A percentile compares a stretch with the other conserved stretches of the same genome.
Evolutionary conservation across 2,329 filamentous ascomycete species (phyloP).

Genomic region (Fusarium gaditjirri): DNA sequence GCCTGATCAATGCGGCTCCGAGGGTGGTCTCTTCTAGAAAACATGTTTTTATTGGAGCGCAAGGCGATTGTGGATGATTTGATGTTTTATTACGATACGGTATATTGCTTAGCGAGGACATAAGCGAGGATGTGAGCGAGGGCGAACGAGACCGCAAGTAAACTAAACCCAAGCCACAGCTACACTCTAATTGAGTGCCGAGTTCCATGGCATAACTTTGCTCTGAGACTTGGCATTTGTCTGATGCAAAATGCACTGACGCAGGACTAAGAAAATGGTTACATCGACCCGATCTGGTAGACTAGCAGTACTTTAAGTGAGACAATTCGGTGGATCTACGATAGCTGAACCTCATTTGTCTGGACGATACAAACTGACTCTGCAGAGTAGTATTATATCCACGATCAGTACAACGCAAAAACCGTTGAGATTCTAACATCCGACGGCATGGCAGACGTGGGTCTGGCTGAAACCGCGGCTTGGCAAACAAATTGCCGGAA

Average conservation of each 20-base stretch:
- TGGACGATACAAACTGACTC: not conserved
- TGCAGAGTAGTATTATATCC: not conserved
- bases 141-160: not conserved
- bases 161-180: not conserved
- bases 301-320: not conserved
- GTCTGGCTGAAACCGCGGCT: not conserved
- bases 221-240: not conserved
- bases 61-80: not conserved
- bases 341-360: not conserved
- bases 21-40: not conserved
- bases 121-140: not conserved
- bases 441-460: not conserved
- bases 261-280: not conserved
- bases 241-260: not conserved
- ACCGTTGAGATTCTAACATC: not conserved
- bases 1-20: not conserved
- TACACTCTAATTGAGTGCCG: not conserved
- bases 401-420: not conserved
- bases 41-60: not conserved
- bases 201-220: not conserved
- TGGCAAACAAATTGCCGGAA: not conserved
- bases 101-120: not conserved
- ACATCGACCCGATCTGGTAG: not conserved
- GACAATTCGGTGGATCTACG: not conserved
- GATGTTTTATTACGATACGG: not conserved